Evolutionary conservation across 2,329 filamentous ascomycete species (phyloP), one percentile per base, ranked within the genome.

Genomic region (Xylariaceae sp.): DNA sequence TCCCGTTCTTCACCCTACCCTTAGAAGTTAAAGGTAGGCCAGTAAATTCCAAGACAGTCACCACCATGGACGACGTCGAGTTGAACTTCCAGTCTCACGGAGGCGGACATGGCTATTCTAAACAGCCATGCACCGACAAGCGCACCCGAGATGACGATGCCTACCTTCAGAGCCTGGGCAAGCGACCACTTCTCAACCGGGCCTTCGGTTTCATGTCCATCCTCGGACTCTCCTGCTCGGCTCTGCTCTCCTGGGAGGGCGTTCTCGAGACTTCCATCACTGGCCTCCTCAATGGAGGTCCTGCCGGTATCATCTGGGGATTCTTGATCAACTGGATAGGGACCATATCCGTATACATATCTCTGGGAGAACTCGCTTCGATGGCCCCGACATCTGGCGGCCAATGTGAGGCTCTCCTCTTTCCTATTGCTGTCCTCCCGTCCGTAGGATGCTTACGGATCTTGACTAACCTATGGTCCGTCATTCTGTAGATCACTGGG

Each of bases 221-320:
- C 37, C 61, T 65, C 12, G 62, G 61, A 3, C 53, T 65, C 26
- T 60, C 61, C 9, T 61, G 60, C 39, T 58, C 62, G 2, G 52
- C 60, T 7, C 34, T 61, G 35, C 52, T 51, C 8, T 58, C 79
- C 0, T 83, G 79, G 79, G 80, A 82, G 63, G 73, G 73, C 35
- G 68, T 73, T 2, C 63, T 78, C 39, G 68, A 74, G 55, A 71
- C 71, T 0, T 67, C 69, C 4, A 62, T 68, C 2, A 71, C 73
- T 39, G 70, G 69, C 5, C 68, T 76, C 26, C 60, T 68, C n/a
- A 80, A 80, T 59, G 79, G 79, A 6, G 80, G 79, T 11, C 74
- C 76, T 1, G 77, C 74, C 2, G 79, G 78, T 29, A 69, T 80
- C 8, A 74, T 82, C 41, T 83, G 77, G 71, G 72, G 77, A 3